Conservation (phyloP, 2,329 filamentous ascomycete genomes). For the Laburnicola sp. region DNA sequence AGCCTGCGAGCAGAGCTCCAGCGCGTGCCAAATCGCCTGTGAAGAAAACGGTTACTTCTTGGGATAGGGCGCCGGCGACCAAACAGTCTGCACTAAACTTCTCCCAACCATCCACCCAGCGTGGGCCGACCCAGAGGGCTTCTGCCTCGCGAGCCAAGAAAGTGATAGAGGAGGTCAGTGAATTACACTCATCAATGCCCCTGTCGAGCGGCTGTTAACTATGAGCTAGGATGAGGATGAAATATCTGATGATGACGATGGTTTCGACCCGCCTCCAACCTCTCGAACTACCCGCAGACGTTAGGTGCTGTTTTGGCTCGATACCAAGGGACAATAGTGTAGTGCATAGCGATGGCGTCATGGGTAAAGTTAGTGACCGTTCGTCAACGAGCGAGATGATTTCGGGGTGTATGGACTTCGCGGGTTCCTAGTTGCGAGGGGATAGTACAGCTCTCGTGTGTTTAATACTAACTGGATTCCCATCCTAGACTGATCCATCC, state of each 20-base stretch:
- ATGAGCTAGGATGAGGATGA: constrained; percentile 46
- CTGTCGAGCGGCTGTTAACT: too few relatives aligned
- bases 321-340: not conserved
- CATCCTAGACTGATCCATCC: too few relatives aligned
- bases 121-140: constrained; percentile 35
- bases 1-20: constrained; percentile 25
- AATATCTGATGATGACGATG: constrained; percentile 48
- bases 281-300: constrained; percentile 32
- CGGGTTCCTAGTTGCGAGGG: too few relatives aligned
- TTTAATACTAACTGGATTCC: too few relatives aligned
- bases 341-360: constrained; percentile 34
- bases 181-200: too few relatives aligned
- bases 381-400: too few relatives aligned
- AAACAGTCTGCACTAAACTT: constrained; percentile 50
- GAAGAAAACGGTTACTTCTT: constrained; percentile 30
- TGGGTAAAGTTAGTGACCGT: not conserved
- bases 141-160: constrained; percentile 32
- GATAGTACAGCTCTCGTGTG: too few relatives aligned
- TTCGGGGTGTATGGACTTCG: too few relatives aligned
- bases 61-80: constrained; percentile 24
- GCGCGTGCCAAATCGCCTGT: constrained; percentile 31
- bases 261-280: constrained; percentile 43
- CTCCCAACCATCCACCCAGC: constrained; percentile 43
- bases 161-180: constrained; percentile 48
- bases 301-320: constrained; percentile 11